Evolutionary conservation across 169 alveolate genomes (phyloP), one percentile per base, ranked within the genome.

Genomic region (Babesia ovata): DNA sequence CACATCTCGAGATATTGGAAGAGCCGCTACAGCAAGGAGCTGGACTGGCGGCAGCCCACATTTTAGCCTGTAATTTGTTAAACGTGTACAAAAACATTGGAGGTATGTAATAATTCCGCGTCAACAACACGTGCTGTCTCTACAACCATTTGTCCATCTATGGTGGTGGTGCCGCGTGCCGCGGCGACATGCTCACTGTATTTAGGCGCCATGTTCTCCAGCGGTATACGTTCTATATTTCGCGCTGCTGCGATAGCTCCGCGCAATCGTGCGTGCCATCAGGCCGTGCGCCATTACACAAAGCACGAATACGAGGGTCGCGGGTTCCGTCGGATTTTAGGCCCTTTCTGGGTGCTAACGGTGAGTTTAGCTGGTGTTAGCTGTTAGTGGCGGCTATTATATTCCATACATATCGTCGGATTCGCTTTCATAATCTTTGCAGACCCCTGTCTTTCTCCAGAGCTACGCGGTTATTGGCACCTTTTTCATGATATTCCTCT

Each of bases 1-100:
- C 94, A 91, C 75, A 84, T 91, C 29, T 87, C 93, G 21, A 76
- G 90, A 33, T 91, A 90, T 76, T 75, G 92, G 89, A 88, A 46
- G 39, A 50, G 67, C 44, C 61, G 87, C 42, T 73, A 70, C 56
- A 77, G 60, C 70, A 70, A 44, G 24, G 78, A 83, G 33, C n/a
- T 69, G 29, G 74, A 79, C 84, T 85, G 90, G 84, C 75, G 87
- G 46, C 92, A 84, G 48, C 93, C 93, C 19, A 60, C 73, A 22
- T 67, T 79, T 59, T 70, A 42, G 39, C 48, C 17, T 17, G 1
- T 52, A 7, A 16, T 2, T 49, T 4, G 56, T 6, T 10, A 7
- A 16, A 49, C 2, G 8, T 49, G 26, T 49, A 16, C 19, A n/a
- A 17, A n/a, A 49, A 33, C 6, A 6, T 2, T 33, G 39, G 6